Evolutionary conservation across 345 rosid genomes (phyloP).

Genomic region (Trapa incisa): DNA sequence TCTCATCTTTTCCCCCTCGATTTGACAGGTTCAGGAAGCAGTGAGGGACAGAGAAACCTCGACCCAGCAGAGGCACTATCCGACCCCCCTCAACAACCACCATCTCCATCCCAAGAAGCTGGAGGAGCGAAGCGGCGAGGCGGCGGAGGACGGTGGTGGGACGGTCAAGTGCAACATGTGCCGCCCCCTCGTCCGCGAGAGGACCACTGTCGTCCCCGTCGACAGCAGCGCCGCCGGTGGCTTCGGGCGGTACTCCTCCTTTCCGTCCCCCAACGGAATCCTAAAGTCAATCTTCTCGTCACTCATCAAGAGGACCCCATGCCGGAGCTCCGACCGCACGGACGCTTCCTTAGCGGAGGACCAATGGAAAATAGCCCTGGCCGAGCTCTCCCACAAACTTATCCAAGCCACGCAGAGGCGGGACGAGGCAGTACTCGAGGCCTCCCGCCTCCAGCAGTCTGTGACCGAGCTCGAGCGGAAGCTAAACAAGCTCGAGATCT

Average conservation of each 20-base stretch:
- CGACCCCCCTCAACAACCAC: slow-evolving; percentile 33
- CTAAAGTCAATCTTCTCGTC: slow-evolving; percentile 66
- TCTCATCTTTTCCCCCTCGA: slow-evolving; percentile 25
- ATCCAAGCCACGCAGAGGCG: slow-evolving; percentile 64
- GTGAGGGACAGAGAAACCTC: slow-evolving; percentile 28
- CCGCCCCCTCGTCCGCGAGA: slow-evolving; percentile 69
- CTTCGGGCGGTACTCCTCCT: slow-evolving; percentile 22
- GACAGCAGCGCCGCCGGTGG: slow-evolving; percentile 34
- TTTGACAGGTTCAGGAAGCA: slow-evolving; percentile 67
- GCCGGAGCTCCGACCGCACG: slow-evolving; percentile 4
- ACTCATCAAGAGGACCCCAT: slow-evolving; percentile 55
- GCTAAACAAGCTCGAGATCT: slow-evolving; percentile 76
- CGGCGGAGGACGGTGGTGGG: slow-evolving; percentile 13
- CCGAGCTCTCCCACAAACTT: slow-evolving; percentile 82
- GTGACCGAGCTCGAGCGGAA: slow-evolving; percentile 89
- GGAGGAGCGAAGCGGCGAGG: slow-evolving; percentile 11
- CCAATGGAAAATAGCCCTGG: slow-evolving; percentile 61
- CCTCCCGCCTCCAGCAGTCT: slow-evolving; percentile 59
- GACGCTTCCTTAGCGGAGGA: slow-evolving; percentile 30
- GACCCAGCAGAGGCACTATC: slow-evolving; percentile 29
- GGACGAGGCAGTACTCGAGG: slow-evolving; percentile 75
- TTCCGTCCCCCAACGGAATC: slow-evolving; percentile 69
- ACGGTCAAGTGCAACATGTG: slow-evolving; percentile 81
- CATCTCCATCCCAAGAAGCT: slow-evolving; percentile 24
- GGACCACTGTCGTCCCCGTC: slow-evolving; percentile 70